These are phyloP conservation scores for Berberis vulgaris DNA, from an alignment of 164 flowering plant genomes.

Conservation along the genomic window DNA sequence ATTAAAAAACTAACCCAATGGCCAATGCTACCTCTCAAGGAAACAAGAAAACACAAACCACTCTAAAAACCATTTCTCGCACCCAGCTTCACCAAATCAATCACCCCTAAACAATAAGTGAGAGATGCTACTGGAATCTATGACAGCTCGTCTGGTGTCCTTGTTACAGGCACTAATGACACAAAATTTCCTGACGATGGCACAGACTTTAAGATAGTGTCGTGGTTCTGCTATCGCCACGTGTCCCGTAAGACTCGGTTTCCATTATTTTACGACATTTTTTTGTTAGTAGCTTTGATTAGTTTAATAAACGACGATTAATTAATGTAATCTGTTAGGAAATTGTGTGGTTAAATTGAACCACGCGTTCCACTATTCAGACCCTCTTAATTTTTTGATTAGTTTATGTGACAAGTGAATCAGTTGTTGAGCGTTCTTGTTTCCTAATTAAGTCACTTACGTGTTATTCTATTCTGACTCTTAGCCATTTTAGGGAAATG, in stretches of 20 bases:
- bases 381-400: background rate
- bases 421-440: background rate
- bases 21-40: too few species aligned
- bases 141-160: background rate
- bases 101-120: background rate
- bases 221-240: slow-evolving; percentile 6
- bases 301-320: background rate
- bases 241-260: slow-evolving; percentile 4
- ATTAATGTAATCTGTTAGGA: background rate
- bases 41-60: too few species aligned
- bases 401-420: background rate
- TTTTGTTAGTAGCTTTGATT: background rate
- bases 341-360: slow-evolving; percentile 8
- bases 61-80: too few species aligned
- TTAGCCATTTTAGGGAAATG: too few species aligned
- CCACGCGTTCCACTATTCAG: too few species aligned
- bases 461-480: too few species aligned
- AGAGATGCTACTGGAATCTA: background rate
- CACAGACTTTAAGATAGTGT: slow-evolving; percentile 9
- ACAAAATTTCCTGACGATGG: background rate
- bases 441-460: background rate
- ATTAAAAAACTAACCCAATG: too few species aligned
- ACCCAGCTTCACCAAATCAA: too few species aligned
- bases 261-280: background rate
- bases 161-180: background rate